Base-by-base conservation (phyloP, 768 basidiomycete species). In the Termitomyces sp. region DNA sequence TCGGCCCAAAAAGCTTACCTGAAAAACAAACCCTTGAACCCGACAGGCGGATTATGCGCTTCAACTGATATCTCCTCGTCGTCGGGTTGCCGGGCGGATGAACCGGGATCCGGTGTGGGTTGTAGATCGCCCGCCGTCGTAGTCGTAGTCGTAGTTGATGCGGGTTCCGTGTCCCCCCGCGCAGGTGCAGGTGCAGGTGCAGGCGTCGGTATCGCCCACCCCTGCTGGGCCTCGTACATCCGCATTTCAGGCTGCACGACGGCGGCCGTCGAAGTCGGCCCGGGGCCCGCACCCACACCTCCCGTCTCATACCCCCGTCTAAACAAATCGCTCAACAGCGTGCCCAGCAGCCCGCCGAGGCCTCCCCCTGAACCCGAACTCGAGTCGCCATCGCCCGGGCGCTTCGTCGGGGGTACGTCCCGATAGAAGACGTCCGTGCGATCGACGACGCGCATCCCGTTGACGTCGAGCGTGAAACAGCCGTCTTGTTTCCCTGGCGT, bases 401-500 rank as follows among this genome's bases (percentile, higher is more conserved):
- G 5, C 51, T 25, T 52, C 17, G 43, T 47, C 19, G 63, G 56
- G 11, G 67, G 63, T 0, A 66, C 71, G 21, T 79, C 76, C 1
- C 89, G 79, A 66, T 89, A 91, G 60, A 80, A 83, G 0, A 91
- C 70, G 57, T 88, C 87, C 1, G 68, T 62, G 10, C 83, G 73
- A 27, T 76, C 65, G 28, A 91, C 80, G 11, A 76, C 78, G n/a
- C 61, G 63, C 54, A 67, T 59, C 0, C 85, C 88, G 59, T 91
- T 71, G n/a, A 89, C 84, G 34, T 80, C 76, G 10, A 93, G 76
- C 19, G 66, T 64, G 66, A 93, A 90, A 0, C 61, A 65, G 3
- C 91, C 90, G 62, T 93, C 81, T 57, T 79, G 82, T 57, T 72
- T 50, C 6, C 91, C 91, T 0, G 89, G 89, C 0, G 86, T 88